Percentiles rank a stretch among this genome's conserved stretches.
phyloP scores from a whole-genome alignment of 2,329 filamentous ascomycete genomes.

The Ophioceras dolichostomum region DNA sequence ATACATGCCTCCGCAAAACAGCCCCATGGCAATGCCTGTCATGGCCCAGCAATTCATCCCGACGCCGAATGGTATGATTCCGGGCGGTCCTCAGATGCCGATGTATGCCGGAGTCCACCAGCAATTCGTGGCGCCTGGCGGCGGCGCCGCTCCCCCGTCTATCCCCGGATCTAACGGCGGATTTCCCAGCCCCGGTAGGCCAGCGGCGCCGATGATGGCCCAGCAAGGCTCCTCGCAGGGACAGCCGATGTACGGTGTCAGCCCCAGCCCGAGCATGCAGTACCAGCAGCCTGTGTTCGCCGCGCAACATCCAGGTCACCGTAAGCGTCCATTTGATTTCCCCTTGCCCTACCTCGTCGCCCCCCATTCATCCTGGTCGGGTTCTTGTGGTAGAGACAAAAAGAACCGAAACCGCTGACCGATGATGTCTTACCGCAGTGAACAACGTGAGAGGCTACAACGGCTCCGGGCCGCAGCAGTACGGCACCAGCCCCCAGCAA shows the following conservation, averaged over 20 bases:
- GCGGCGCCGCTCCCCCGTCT: slow-evolving; percentile 30
- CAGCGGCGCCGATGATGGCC: slow-evolving; percentile 76
- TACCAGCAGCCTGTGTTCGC: slow-evolving; percentile 64
- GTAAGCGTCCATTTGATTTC: slow-evolving; percentile 42
- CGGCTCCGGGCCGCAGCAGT: slow-evolving; percentile 47
- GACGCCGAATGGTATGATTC: slow-evolving; percentile 56
- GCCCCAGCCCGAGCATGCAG: slow-evolving; percentile 59
- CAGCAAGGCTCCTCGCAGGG: slow-evolving; percentile 91
- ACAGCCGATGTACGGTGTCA: slow-evolving; percentile 67
- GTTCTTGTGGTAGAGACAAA: not conserved
- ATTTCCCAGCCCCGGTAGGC: slow-evolving; percentile 79
- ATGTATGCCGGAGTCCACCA: slow-evolving; percentile 62
- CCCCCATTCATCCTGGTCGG: not conserved
- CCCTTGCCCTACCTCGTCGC: not conserved
- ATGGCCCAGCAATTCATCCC: slow-evolving; percentile 77
- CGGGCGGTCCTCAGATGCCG: slow-evolving; percentile 59
- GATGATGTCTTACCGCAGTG: slow-evolving; percentile 34
- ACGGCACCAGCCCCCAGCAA: slow-evolving; percentile 53
- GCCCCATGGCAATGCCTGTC: slow-evolving; percentile 64
- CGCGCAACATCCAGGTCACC: slow-evolving; percentile 58
- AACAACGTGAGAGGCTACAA: slow-evolving; percentile 49
- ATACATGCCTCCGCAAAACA: slow-evolving; percentile 58
- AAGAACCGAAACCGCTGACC: no score
- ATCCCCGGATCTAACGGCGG: slow-evolving; percentile 55
- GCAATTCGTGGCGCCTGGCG: slow-evolving; percentile 51